Evolutionary conservation across 768 basidiomycete genomes (phyloP).

Genomic region (Termitomyces eurrhizus): DNA sequence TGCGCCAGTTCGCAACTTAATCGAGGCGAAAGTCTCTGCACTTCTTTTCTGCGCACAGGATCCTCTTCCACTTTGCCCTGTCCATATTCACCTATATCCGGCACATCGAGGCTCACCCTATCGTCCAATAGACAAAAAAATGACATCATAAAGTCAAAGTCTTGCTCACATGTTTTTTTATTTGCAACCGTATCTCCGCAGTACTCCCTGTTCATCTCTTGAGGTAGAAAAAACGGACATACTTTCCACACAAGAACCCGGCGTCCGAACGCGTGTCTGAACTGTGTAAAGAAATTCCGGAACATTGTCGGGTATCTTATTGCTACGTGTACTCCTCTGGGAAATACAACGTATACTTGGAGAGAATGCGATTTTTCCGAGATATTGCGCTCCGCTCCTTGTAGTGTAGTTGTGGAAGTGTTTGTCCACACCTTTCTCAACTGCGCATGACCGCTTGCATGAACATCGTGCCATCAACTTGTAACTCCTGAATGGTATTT

Average conservation of each 20-base stretch:
- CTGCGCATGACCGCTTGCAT: not conserved
- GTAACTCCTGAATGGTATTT: not conserved
- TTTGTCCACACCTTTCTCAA: not conserved
- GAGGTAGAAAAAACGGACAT: not conserved
- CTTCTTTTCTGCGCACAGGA: not conserved
- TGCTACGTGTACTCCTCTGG: not conserved
- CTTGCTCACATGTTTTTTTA: not conserved
- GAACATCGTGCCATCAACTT: not conserved
- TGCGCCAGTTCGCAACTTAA: not conserved
- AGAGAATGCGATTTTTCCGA: not conserved
- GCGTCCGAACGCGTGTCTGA: not conserved
- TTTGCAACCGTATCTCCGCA: constrained; percentile 9
- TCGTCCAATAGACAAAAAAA: not conserved
- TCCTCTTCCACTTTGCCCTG: not conserved
- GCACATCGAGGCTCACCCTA: not conserved
- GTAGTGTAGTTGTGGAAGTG: too few species aligned
- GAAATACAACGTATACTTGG: not conserved
- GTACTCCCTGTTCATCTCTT: not conserved
- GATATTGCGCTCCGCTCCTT: not conserved
- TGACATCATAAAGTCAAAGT: not conserved
- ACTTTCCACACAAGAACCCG: not conserved
- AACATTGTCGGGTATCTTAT: not conserved
- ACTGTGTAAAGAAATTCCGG: not conserved
- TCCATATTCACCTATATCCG: not conserved
- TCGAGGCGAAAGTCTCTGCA: not conserved